These are phyloP conservation scores for Tolypocladium endophyticum DNA, from an alignment of 2,329 filamentous ascomycete genomes.

Conservation along the genomic window DNA sequence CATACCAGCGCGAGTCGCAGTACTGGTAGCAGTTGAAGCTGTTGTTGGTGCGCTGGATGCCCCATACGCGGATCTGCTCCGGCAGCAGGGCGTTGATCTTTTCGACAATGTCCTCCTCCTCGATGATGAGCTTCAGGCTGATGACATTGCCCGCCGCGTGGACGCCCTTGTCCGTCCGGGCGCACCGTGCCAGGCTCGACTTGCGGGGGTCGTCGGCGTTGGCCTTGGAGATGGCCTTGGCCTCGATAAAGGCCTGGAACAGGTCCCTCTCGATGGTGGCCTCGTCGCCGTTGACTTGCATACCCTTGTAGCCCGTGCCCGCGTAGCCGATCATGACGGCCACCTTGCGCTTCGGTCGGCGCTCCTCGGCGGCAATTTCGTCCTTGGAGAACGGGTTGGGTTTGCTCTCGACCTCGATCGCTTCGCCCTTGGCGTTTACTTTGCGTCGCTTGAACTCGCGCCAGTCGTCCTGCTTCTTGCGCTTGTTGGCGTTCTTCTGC, in stretches of 20 bases:
- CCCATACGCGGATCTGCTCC: conserved; percentile 90
- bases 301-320: conserved; percentile 91
- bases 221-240: conserved; percentile 89
- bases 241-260: conserved; percentile 82
- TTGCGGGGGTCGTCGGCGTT: conserved; percentile 97
- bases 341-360: conserved; percentile 90
- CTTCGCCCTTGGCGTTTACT: conserved; percentile 23
- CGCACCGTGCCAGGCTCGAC: conserved; percentile 85
- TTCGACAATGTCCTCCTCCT: conserved; percentile 75
- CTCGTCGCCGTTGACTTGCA: conserved; percentile 77
- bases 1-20: conserved; percentile 93
- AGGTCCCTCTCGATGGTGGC: conserved; percentile 95
- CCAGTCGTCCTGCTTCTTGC: conserved; percentile 27
- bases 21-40: conserved; percentile 90
- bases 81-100: conserved; percentile 84
- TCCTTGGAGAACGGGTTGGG: conserved; percentile 53
- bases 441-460: conserved; percentile 31
- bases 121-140: conserved; percentile 89
- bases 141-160: conserved; percentile 94
- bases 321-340: conserved; percentile 93
- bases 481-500: conserved; percentile 22
- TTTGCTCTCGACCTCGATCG: conserved; percentile 16
- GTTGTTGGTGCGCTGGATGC: conserved; percentile 78
- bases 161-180: conserved; percentile 93
- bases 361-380: conserved; percentile 78